Base-by-base conservation (phyloP, 2,329 filamentous ascomycete genomes). In the Penicillium sumatraense region DNA sequence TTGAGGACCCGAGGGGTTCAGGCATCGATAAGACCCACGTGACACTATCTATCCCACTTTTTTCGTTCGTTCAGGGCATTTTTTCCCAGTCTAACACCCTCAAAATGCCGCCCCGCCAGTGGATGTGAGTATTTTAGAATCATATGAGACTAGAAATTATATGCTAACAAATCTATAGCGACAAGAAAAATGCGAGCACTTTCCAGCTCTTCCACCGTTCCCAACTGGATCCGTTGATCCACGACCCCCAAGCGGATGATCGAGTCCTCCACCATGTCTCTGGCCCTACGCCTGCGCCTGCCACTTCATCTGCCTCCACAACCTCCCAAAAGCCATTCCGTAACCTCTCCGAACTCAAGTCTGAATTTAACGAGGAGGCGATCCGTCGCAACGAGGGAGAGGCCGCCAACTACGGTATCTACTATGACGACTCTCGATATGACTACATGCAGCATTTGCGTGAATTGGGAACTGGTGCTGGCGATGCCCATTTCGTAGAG, bases 391-490 rank as follows among this genome's bases (percentile, higher is more conserved):
- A 99, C 73, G 95, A 99, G 76, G 96, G 96, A 66, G 93, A 99
- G 78, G 95, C 96, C 8, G 95, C 96, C 63, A 90, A 90, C 72
- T 86, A 97, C 75, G 95, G 95, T 61, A 86, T 99, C 61, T 99
- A 90, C 81, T 99, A 84, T 74, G 96, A 99, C 75, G 95, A 99
- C 76, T 89, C 90, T 61, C 85, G 91, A 69, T 99, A 99, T 77
- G 95, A 99, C 76, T 99, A 99, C 78, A 99, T 99, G 95, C 95
- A 99, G 75, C 95, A 99, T 76, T 80, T 99, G 82, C 89, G 92
- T 52, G 95, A 98, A 66, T 79, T 99, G n/a, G 88, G 88, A 54
- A 75, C 80, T 40, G 91, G 75, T 6, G 76, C 74, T 5, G 90
- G 90, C 26, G 88, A 92, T 52, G 86, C 89, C 26, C 87, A 93